Evolutionary conservation across 768 basidiomycete genomes (phyloP).

Genomic region (Leccinum aurantiacum): DNA sequence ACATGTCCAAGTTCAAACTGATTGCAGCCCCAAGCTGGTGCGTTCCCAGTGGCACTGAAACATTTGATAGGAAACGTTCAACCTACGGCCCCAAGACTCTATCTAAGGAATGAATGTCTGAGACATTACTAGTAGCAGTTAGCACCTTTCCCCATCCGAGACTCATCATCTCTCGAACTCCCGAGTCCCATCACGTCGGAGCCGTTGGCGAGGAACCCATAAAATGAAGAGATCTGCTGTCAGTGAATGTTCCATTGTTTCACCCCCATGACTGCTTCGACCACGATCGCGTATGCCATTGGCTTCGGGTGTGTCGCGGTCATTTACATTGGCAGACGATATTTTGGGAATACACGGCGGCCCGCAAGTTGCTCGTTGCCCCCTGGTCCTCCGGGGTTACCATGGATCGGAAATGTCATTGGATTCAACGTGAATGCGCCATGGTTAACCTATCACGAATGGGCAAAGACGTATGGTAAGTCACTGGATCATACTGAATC

Average conservation of each 20-base stretch:
- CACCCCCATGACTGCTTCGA: not conserved
- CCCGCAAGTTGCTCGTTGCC: not conserved
- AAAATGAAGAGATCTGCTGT: not conserved
- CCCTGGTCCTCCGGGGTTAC: slow-evolving; percentile 2
- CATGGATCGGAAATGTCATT: not conserved
- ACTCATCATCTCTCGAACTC: not conserved
- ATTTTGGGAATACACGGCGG: not conserved
- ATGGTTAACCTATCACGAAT: not conserved
- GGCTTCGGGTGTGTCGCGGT: not conserved
- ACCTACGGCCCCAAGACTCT: not conserved
- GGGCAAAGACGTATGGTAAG: not conserved
- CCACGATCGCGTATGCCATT: not conserved
- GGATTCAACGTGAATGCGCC: not conserved
- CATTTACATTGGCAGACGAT: not conserved
- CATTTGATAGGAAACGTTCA: not conserved
- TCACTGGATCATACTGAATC: not conserved
- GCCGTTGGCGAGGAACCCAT: not conserved
- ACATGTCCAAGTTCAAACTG: too few relatives aligned
- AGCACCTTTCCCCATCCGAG: not conserved
- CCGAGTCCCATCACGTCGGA: not conserved
- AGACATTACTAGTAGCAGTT: not conserved
- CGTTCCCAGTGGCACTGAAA: not conserved
- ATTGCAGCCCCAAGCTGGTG: too few relatives aligned
- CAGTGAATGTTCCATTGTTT: not conserved
- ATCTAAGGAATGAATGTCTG: not conserved